A percentile compares a stretch with the other conserved stretches of the same genome.
These are phyloP conservation scores for Scedosporium minutisporum DNA, from an alignment of 2,329 filamentous ascomycete species.

Conservation along the genomic window DNA sequence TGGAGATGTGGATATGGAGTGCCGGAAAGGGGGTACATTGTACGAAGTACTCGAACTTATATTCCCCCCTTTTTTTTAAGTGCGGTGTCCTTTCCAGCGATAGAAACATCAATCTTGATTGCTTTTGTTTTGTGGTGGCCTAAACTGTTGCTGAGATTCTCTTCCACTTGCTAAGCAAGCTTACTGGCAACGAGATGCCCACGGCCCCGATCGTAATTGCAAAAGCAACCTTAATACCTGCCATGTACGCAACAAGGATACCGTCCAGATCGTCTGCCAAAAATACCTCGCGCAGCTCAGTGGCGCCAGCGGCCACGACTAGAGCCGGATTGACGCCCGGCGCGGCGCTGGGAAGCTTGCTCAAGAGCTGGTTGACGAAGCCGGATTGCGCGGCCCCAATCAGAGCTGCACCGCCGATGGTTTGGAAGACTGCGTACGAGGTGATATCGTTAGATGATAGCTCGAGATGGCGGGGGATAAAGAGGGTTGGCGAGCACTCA, in stretches of 20 bases:
- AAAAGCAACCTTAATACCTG: slow-evolving; percentile 52
- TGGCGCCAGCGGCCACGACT: slow-evolving; percentile 37
- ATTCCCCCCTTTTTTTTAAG: too few relatives aligned
- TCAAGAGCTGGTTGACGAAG: slow-evolving; percentile 35
- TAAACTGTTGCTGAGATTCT: slow-evolving; percentile 8
- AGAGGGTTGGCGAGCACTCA: slow-evolving; percentile 14
- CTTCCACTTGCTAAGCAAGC: slow-evolving; percentile 26
- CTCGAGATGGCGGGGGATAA: background rate
- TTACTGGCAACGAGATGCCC: slow-evolving; percentile 26
- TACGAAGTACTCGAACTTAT: too few relatives aligned
- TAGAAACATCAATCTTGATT: too few relatives aligned
- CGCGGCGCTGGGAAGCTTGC: slow-evolving; percentile 20
- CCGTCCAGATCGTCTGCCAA: slow-evolving; percentile 33
- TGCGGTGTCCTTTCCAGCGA: too few relatives aligned
- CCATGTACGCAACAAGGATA: slow-evolving; percentile 53
- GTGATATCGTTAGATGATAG: slow-evolving; percentile 6
- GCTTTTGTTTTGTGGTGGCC: too few relatives aligned
- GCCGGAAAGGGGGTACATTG: too few relatives aligned
- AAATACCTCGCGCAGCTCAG: slow-evolving; percentile 45
- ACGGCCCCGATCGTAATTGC: slow-evolving; percentile 44
- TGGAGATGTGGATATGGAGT: too few relatives aligned
- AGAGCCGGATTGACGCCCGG: slow-evolving; percentile 25
- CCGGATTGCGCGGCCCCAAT: slow-evolving; percentile 37
- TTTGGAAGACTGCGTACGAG: slow-evolving; percentile 31
- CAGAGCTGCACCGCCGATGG: slow-evolving; percentile 39